A percentile compares a stretch with the other conserved stretches of the same genome.
These are phyloP conservation scores for Podospora fimiseda DNA, from an alignment of 495 filamentous ascomycete genomes.

Conservation along the genomic window DNA sequence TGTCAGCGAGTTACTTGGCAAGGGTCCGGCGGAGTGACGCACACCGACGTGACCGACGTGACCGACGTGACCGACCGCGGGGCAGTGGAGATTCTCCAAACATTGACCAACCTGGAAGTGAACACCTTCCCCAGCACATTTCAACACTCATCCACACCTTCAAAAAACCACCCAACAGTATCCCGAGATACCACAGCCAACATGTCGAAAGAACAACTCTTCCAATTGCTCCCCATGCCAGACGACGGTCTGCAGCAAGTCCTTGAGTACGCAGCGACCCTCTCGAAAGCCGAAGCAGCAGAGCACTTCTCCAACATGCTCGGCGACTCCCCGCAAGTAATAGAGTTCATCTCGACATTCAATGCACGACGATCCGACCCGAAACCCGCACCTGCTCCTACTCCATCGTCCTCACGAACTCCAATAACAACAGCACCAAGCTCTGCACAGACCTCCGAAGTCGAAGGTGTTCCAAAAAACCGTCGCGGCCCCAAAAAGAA, in stretches of 20 bases:
- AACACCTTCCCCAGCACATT: neutral
- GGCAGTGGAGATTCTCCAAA: no score
- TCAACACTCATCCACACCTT: no score
- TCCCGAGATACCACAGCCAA: no score
- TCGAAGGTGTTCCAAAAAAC: constrained; percentile 29
- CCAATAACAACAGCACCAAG: constrained; percentile 14
- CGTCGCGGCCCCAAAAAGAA: constrained; percentile 47
- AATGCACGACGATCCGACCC: constrained; percentile 61
- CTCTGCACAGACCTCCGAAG: constrained; percentile 18
- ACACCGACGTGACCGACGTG: neutral
- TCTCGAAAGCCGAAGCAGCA: constrained; percentile 65
- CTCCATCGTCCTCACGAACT: neutral
- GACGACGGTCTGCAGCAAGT: constrained; percentile 76
- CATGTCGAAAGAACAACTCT: constrained; percentile 63
- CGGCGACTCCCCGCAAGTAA: constrained; percentile 72
- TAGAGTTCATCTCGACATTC: constrained; percentile 91
- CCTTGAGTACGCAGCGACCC: constrained; percentile 65
- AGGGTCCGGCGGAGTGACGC: neutral
- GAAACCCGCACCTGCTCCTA: constrained; percentile 14
- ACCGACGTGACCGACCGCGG: neutral
- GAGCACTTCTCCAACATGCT: constrained; percentile 84
- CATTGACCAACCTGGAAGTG: no score
- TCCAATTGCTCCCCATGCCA: constrained; percentile 73
- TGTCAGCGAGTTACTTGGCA: neutral
- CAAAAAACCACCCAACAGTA: no score